Base-by-base conservation (phyloP, 768 basidiomycete species). In the Tephrocybe rancida region DNA sequence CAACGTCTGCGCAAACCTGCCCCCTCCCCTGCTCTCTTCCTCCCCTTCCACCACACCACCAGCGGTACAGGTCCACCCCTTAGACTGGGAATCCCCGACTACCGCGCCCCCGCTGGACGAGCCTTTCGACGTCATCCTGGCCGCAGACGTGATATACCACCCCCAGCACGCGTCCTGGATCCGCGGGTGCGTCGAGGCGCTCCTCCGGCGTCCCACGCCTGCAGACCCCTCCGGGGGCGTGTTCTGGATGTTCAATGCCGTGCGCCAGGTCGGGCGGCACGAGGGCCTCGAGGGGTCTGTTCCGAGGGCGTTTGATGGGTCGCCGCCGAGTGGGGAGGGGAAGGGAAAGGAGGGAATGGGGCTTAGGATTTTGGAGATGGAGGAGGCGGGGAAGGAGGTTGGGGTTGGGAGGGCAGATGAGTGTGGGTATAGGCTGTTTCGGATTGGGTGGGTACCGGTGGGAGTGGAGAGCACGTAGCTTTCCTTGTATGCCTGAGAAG, bases 111-210 rank as follows among this genome's bases (percentile, higher is more conserved):
- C 76, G 0, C 61, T 77, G 29, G 64, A 73, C 50, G 50, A 60
- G 26, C 67, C 73, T 2, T 91, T 88, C 69, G 85, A 92, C 50
- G 63, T 90, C 21, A 78, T 94, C 27, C 72, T 94, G 34, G 92
- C 85, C 0, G 90, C 92, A 27, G 90, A 94, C 59, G 84, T 92
- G 48, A 76, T 92, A 8, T 93, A 93, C 67, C 80, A 90, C 55
- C 80, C 83, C 0, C 68, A 76, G 16, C 90, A 92, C 63, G 86
- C 88, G 2, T 53, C 65, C 9, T 90, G 85, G 86, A 87, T 93
- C 61, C 79, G 80, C 47, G 63, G 61, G 3, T 89, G 88, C 48
- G 84, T 87, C 19, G 76, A 77, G 61, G 68, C 62, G 30, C 70
- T 83, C 39, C 74, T 92, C 9, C 45, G 54, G 4, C 67, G 64